These are phyloP conservation scores for Bimuria novae-zelandiae DNA, from an alignment of 2,329 filamentous ascomycete species.

Conservation along the genomic window DNA sequence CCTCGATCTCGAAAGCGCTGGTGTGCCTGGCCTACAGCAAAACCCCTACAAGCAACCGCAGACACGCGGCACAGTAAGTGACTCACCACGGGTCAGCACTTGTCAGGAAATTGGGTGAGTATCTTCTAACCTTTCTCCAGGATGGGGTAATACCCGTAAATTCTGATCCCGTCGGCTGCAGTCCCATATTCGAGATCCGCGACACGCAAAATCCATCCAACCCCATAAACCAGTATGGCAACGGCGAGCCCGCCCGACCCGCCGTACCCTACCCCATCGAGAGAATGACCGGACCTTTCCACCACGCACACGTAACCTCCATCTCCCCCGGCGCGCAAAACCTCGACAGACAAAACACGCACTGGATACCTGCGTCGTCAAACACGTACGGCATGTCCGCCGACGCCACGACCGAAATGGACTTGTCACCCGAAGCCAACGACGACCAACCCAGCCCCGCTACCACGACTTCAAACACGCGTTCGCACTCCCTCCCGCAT, in stretches of 20 bases:
- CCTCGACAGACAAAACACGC: conserved; percentile 6
- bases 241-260: conserved; percentile 9
- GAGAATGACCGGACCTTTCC: conserved; percentile 24
- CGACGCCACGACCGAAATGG: conserved; percentile 41
- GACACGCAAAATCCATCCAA: conserved; percentile 37
- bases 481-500: conserved; percentile 23
- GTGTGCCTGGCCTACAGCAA: conserved; percentile 50
- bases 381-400: conserved; percentile 13
- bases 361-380: conserved; percentile 12
- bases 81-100: background rate
- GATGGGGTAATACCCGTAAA: conserved; percentile 23
- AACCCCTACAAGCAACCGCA: conserved; percentile 50
- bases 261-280: conserved; percentile 11
- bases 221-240: conserved; percentile 34
- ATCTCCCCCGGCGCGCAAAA: conserved; percentile 30
- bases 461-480: conserved; percentile 26
- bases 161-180: conserved; percentile 36
- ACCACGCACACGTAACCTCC: conserved; percentile 23
- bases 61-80: conserved; percentile 18
- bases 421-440: conserved; percentile 35
- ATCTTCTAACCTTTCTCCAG: conserved; percentile 12
- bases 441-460: conserved; percentile 40
- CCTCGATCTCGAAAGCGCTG: conserved; percentile 81
- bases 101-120: conserved; percentile 26
- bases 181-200: conserved; percentile 40